Evolutionary conservation across 2,329 filamentous ascomycete genomes (phyloP).

Genomic region (Fusarium sp.): DNA sequence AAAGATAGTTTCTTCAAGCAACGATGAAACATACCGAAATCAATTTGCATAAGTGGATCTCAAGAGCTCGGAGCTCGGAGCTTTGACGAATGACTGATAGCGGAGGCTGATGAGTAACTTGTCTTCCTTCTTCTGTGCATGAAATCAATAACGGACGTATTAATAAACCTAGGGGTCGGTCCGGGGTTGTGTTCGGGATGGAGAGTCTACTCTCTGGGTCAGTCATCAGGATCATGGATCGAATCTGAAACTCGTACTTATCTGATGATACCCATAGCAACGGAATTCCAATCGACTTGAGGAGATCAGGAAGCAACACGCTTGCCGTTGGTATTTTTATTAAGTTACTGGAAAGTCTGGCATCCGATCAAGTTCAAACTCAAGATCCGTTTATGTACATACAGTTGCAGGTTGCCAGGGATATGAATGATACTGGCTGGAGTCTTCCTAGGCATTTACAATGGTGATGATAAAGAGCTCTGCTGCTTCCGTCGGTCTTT

Average conservation of each 20-base stretch:
- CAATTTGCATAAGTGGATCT: slow-evolving; percentile 1
- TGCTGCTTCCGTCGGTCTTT: slow-evolving; percentile 2
- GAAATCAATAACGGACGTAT: slow-evolving; percentile 35
- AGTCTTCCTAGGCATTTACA: background rate
- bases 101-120: background rate
- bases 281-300: slow-evolving; percentile 46
- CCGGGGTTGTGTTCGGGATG: slow-evolving; percentile 27
- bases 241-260: slow-evolving; percentile 31
- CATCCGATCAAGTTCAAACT: slow-evolving; percentile 9
- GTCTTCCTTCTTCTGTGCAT: slow-evolving; percentile 6
- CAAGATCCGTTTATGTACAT: slow-evolving; percentile 22
- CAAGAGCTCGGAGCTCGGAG: background rate
- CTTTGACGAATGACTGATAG: background rate
- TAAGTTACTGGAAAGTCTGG: background rate
- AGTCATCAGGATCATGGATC: slow-evolving; percentile 9
- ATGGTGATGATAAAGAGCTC: slow-evolving; percentile 21
- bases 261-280: slow-evolving; percentile 28
- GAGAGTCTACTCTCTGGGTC: background rate
- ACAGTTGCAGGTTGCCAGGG: slow-evolving; percentile 41
- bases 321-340: slow-evolving; percentile 3
- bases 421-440: slow-evolving; percentile 40
- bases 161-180: slow-evolving; percentile 9
- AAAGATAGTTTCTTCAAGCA: background rate
- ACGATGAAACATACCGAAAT: background rate
- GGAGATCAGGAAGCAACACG: slow-evolving; percentile 33